Conservation (phyloP, 169 alveolate species). For the Plasmodium ovale region DNA sequence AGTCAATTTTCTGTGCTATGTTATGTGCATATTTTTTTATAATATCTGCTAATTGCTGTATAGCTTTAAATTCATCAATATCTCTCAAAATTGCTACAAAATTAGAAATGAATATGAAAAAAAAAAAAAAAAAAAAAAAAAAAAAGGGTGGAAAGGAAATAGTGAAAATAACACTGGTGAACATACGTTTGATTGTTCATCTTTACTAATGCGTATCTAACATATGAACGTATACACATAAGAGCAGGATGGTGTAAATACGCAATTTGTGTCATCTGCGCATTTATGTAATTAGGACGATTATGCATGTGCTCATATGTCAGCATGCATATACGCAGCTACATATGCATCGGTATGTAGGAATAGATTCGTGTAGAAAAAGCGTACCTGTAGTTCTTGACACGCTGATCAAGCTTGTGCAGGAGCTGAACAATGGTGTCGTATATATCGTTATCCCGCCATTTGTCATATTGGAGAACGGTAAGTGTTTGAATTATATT, state of each 20-base stretch:
- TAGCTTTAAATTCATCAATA: constrained; percentile 88
- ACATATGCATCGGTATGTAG: neutral
- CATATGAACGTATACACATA: no score
- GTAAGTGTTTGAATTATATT: constrained; percentile 86
- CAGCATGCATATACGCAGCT: neutral
- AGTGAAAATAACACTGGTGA: neutral
- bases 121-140: neutral
- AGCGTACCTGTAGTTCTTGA: constrained; percentile 82
- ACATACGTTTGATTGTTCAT: no score
- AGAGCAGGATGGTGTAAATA: no score
- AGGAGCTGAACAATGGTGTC: constrained; percentile 86
- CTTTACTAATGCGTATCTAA: no score
- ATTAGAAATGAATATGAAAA: neutral
- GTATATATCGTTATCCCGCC: constrained; percentile 89
- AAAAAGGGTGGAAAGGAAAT: neutral
- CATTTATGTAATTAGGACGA: no score
- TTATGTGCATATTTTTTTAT: constrained; percentile 77
- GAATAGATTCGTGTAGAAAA: neutral
- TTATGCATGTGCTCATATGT: neutral
- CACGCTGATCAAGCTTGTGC: constrained; percentile 83
- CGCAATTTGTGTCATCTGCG: no score
- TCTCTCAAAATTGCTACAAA: constrained; percentile 84
- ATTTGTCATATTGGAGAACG: constrained; percentile 88
- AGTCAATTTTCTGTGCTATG: constrained; percentile 31
- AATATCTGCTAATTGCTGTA: constrained; percentile 85